Evolutionary conservation across 1,284 basidiomycete species (phyloP).

Genomic region (Apiotrichum sp.): DNA sequence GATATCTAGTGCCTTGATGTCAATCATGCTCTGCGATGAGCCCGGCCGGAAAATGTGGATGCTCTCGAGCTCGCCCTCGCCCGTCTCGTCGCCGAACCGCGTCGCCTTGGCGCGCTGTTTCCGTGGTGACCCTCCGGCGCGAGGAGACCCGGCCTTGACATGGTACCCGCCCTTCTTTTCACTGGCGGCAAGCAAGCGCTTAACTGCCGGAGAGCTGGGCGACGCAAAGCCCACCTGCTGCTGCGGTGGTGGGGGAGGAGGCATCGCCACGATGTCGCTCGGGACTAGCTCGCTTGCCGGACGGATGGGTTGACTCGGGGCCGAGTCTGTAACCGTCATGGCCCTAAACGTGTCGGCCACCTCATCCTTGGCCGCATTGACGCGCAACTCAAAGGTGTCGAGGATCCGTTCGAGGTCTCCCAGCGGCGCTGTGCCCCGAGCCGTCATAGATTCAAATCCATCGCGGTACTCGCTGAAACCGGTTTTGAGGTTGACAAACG

Average conservation of each 20-base stretch:
- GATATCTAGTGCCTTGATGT: neutral
- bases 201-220: constrained; percentile 7
- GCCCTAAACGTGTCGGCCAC: neutral
- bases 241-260: neutral
- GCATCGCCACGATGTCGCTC: neutral
- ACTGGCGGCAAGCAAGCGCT: constrained; percentile 4
- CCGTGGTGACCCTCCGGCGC: neutral
- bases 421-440: neutral
- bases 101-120: neutral
- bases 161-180: constrained; percentile 11
- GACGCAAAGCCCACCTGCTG: neutral
- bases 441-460: neutral
- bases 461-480: constrained; percentile 58
- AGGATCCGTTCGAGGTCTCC: neutral
- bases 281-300: neutral
- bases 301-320: neutral
- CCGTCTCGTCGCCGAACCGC: constrained; percentile 10
- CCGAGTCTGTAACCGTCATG: neutral
- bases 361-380: neutral
- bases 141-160: constrained; percentile 1
- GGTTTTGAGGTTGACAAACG: constrained; percentile 69
- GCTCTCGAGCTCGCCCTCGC: constrained; percentile 4
- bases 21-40: constrained; percentile 3
- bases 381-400: neutral
- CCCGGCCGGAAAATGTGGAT: constrained; percentile 5